Base-by-base conservation (phyloP, 306 rosid species). In the Rosa multiflora region DNA sequence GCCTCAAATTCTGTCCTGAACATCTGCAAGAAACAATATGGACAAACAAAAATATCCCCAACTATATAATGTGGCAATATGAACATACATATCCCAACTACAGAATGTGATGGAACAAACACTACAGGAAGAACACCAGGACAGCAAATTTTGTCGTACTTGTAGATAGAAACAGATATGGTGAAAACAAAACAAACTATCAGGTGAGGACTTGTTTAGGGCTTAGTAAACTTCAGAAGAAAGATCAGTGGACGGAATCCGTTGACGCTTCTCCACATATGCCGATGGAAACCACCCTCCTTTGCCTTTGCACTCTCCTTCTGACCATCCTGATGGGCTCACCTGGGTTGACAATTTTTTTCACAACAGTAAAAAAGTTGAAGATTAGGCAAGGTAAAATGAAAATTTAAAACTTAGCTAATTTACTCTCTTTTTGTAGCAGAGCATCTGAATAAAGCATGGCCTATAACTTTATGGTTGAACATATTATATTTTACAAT, bases 201-300 rank as follows among this genome's bases (percentile, higher is more conserved):
- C 56, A 76, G 71, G 73, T 37, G 43, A 74, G 68, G 49, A 35
- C 64, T 67, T 70, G 72, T 74, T 72, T 29, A 61, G 70, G 58
- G 77, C 74, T 85, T 83, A 92, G 83, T 81, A 89, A 82, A 74
- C 93, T 87, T 90, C 93, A 79, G 88, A 82, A 47, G 86, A 76
- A 5, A 66, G 37, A 80, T 86, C 83, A 64, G 23, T 78, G 59
- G 97, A 82, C 15, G 98, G 96, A 86, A 93, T 56, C 75, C 93
- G 83, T 81, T 92, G 97, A 62, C 98, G 91, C 89, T 87, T 95
- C 91, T 91, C 97, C 53, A 93, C 96, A 52, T 79, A 90, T 46
- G 84, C 83, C 20, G 97, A 88, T 72, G 99, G 98, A 87, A 95
- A 95, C 99, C 99, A 95, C 70, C 99, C 99, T 9, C 89, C 92